Evolutionary conservation across 2,329 filamentous ascomycete genomes (phyloP).

Genomic region (Clarireedia monteithiana): DNA sequence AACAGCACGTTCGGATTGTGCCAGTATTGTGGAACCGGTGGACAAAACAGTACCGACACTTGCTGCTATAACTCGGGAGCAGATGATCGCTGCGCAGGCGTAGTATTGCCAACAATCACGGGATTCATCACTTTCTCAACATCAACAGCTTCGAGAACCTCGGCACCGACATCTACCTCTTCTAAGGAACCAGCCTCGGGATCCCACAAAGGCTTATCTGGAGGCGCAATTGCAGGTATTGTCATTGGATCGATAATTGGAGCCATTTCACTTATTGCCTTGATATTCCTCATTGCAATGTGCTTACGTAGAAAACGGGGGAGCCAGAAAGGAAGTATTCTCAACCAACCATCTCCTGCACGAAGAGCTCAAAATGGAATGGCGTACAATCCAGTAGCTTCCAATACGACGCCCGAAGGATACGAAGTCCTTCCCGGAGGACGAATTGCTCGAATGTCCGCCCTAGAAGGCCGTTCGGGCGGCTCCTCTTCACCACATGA

Average conservation of each 20-base stretch:
- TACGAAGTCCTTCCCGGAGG: conserved; percentile 77
- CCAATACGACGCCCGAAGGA: conserved; percentile 35
- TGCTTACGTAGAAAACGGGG: conserved; percentile 43
- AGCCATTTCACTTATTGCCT: conserved; percentile 57
- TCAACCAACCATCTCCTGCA: conserved; percentile 84
- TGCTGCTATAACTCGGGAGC: conserved; percentile 82
- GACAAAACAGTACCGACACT: conserved; percentile 86
- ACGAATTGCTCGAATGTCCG: conserved; percentile 92
- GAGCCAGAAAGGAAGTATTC: conserved; percentile 63
- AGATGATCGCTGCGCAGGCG: conserved; percentile 62
- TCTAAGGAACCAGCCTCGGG: conserved; percentile 2
- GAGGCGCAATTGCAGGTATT: conserved; percentile 86
- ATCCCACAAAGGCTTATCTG: conserved; percentile 49
- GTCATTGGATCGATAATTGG: conserved; percentile 74
- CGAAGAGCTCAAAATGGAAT: conserved; percentile 39
- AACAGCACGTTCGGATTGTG: conserved; percentile 70
- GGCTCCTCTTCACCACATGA: conserved; percentile 45
- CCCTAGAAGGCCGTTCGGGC: conserved; percentile 68
- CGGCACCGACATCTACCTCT: conserved; percentile 16
- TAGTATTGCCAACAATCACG: conserved; percentile 70
- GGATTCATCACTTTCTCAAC: conserved; percentile 58
- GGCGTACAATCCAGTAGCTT: conserved; percentile 32
- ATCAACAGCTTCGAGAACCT: conserved; percentile 37
- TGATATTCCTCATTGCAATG: conserved; percentile 52
- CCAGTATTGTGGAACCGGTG: conserved; percentile 75